Conservation (phyloP, 225 moss, liverwort and hornwort species). For the Climacium dendroides region DNA sequence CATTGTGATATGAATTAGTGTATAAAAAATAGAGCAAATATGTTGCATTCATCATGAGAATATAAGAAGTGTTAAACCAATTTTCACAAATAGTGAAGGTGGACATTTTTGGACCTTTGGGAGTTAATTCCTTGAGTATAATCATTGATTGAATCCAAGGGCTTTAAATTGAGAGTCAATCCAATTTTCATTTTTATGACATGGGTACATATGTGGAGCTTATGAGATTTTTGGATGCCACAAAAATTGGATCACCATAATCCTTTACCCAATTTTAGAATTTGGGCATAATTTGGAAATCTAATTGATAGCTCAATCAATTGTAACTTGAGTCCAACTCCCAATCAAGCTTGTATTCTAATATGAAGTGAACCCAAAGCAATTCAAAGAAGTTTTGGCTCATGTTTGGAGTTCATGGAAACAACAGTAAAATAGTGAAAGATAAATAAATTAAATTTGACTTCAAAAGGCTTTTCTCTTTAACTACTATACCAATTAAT, state of each 20-base stretch:
- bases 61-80: neutral
- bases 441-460: neutral
- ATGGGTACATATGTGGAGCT: accelerated
- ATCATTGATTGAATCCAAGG: neutral
- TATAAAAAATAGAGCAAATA: too few relatives aligned
- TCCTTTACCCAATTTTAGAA: neutral
- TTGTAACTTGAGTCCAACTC: neutral
- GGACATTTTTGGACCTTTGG: neutral
- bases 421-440: neutral
- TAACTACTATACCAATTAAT: neutral
- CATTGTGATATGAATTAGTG: neutral
- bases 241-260: neutral
- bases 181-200: accelerated
- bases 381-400: neutral
- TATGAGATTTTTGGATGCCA: too few relatives aligned
- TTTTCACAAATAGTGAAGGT: too few relatives aligned
- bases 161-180: accelerated
- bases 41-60: too few relatives aligned
- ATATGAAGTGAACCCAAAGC: neutral
- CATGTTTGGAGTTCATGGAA: neutral
- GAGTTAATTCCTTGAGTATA: too few relatives aligned
- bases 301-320: too few relatives aligned
- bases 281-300: accelerated
- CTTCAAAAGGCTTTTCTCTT: accelerated
- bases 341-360: neutral